Evolutionary conservation across 352 stramenopile species (phyloP), one percentile per base, ranked within the genome.

Genomic region (Phytophthora cactorum): DNA sequence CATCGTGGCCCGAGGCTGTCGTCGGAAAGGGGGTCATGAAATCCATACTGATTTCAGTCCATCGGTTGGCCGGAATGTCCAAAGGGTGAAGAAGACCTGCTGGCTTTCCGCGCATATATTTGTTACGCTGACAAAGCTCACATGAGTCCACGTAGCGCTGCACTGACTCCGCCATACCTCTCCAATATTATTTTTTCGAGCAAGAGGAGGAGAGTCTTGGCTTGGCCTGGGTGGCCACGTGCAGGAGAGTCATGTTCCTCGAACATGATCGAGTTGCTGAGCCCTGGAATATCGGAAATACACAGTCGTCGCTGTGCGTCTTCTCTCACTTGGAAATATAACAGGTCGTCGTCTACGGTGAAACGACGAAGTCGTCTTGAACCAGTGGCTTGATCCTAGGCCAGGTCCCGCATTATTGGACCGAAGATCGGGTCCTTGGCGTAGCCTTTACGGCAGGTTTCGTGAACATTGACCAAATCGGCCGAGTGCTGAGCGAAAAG

Each of bases 21-120:
- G 3, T 9, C 1, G 36, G 62, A 4, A 63, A 28, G 4, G 7
- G 47, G 0, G 41, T 55, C n/a, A 70, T 46, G n/a, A 66, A 70
- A 5, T 66, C 56, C 22, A 66, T 56, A 2, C 44, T 61, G 12
- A 65, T 65, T 27, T 70, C 46, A 11, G n/a, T 45, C 41, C 49
- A 66, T n/a, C 47, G 36, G 15, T 28, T 1, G 2, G 44, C 38
- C 9, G 41, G 56, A 25, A 70, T 56, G 1, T 70, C 63, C 3
- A 70, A 28, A 15, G 56, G 63, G 11, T 66, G 50, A 4, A 61
- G 31, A 3, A 55, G 49, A 5, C 25, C 63, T 7, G 11, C 38
- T 3, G 32, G 27, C 29, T 70, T 66, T 4, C 27, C 32, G 1
- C 43, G 56, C 0, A 52, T 22, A 10, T 52, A 49, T 8, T 57